Conservation (phyloP, 805 yeast species). For the Barnettozyma vustinii region DNA sequence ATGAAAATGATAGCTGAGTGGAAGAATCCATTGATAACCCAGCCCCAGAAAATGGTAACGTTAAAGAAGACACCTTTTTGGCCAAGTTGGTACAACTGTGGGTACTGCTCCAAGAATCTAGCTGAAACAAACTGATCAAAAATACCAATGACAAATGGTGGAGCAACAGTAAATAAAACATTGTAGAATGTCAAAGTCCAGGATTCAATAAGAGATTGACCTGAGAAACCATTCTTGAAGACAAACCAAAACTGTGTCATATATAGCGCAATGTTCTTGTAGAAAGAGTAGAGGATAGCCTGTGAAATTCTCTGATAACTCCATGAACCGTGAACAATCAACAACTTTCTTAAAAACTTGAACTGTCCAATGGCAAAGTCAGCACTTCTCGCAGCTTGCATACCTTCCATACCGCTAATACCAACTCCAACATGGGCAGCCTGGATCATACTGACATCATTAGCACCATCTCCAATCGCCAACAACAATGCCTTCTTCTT, state of each 20-base stretch:
- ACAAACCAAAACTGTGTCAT: conserved; percentile 99
- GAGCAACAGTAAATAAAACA: conserved; percentile 88
- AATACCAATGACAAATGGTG: conserved; percentile 94
- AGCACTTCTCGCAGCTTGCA: conserved; percentile 98
- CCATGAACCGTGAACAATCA: conserved; percentile 97
- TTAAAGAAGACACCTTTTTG: conserved; percentile 86
- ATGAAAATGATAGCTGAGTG: conserved; percentile 85
- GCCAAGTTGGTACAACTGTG: conserved; percentile 87
- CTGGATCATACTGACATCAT: conserved; percentile 98
- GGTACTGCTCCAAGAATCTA: conserved; percentile 82
- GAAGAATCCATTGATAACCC: conserved; percentile 93
- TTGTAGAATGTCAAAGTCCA: conserved; percentile 97
- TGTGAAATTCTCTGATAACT: conserved; percentile 90
- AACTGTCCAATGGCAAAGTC: conserved; percentile 97
- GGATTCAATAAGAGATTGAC: conserved; percentile 93
- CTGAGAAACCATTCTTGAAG: conserved; percentile 86
- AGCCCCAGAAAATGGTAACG: conserved; percentile 91
- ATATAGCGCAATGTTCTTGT: conserved; percentile 91
- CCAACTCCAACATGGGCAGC: conserved; percentile 99
- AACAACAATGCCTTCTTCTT: conserved; percentile 67
- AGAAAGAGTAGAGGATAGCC: conserved; percentile 90
- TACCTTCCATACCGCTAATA: conserved; percentile 98
- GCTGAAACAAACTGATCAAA: conserved; percentile 96
- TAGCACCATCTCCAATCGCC: conserved; percentile 99
- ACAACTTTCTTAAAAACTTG: conserved; percentile 71